phyloP scores from a whole-genome alignment of 805 yeast genomes.

The Blastobotrys peoriensis region DNA sequence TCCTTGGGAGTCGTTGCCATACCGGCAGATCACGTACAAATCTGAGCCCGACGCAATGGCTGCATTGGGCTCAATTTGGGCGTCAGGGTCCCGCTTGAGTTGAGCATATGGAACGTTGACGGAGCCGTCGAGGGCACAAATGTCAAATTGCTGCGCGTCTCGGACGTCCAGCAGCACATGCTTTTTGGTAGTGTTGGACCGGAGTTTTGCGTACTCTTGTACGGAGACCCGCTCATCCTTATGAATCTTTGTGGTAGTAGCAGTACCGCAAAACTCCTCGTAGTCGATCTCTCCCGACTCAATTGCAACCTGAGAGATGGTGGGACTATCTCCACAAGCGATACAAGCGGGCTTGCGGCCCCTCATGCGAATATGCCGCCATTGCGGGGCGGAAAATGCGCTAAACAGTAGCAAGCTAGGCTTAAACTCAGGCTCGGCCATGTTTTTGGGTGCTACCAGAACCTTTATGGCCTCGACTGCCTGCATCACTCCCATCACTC shows the following conservation, averaged over 20 bases:
- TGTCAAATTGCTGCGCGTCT: conserved; percentile 66
- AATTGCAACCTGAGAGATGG: conserved; percentile 44
- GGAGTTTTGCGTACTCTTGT: conserved; percentile 29
- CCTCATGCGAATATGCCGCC: conserved; percentile 78
- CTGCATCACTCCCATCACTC: conserved; percentile 82
- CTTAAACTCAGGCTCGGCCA: conserved; percentile 39
- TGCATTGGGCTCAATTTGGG: conserved; percentile 24
- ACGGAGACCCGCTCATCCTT: conserved; percentile 43
- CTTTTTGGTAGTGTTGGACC: conserved; percentile 3
- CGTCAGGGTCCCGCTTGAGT: conserved; percentile 30
- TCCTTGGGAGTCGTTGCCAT: conserved; percentile 84
- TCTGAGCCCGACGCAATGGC: not conserved
- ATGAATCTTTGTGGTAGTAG: conserved; percentile 42
- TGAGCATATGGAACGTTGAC: conserved; percentile 58
- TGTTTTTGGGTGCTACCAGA: conserved; percentile 42
- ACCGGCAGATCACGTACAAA: conserved; percentile 68
- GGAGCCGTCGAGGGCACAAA: conserved; percentile 55
- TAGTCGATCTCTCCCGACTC: conserved; percentile 51
- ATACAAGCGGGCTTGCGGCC: conserved; percentile 52
- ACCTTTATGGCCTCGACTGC: conserved; percentile 82
- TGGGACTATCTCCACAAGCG: conserved; percentile 54
- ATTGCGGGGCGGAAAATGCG: conserved; percentile 42
- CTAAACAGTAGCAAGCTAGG: conserved; percentile 63
- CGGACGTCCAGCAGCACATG: conserved; percentile 67
- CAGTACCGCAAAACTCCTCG: conserved; percentile 65